Base-by-base conservation (phyloP, 2,329 filamentous ascomycete species). In the Ceratocystis cacaofunesta region DNA sequence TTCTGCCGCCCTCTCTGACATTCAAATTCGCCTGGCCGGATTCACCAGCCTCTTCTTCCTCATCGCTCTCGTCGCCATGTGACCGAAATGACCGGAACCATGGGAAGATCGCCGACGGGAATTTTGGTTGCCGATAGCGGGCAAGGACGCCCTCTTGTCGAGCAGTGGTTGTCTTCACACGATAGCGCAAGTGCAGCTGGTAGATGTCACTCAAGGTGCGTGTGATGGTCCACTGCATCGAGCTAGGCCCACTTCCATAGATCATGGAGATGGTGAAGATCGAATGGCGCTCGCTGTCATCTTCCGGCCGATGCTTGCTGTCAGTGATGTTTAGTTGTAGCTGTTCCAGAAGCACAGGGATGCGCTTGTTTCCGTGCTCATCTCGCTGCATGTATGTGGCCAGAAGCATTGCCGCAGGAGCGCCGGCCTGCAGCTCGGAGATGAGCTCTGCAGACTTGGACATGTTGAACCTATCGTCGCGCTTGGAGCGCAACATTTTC, bases 311-410 rank as follows among this genome's bases (percentile, higher is more conserved):
- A 10, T 85, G 84, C 10, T 80, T 78, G 71, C 90, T 95, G 71
- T 96, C 90, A 7, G 85, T 87, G 67, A 99, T 88, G 66, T 83
- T 85, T 67, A 99, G 81, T 74, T 95, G 96, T 67, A 99, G 81
- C 76, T 99, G 94, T 74, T 99, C 94, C 5, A 99, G 81, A 2
- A 99, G 82, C 64, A 99, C 91, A 0, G 94, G 94, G 66, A 99
- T 96, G 67, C 92, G 86, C 76, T 90, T 94, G 75, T 95, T 94
- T 61, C 92, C 91, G 71, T 96, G 90, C 75, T 99, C 94, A 71
- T 99, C 94, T 66, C 94, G 84, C 76, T 97, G 94, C 71, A 97
- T 94, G 89, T 97, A 96, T 72, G 92, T 96, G 6, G 94, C 94
- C 63, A 99, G 78, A 75, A 99, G 95, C 67, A 99, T 79, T 22